Conservation (phyloP, 2,329 filamentous ascomycete species). For the Nigrospora oryzae region DNA sequence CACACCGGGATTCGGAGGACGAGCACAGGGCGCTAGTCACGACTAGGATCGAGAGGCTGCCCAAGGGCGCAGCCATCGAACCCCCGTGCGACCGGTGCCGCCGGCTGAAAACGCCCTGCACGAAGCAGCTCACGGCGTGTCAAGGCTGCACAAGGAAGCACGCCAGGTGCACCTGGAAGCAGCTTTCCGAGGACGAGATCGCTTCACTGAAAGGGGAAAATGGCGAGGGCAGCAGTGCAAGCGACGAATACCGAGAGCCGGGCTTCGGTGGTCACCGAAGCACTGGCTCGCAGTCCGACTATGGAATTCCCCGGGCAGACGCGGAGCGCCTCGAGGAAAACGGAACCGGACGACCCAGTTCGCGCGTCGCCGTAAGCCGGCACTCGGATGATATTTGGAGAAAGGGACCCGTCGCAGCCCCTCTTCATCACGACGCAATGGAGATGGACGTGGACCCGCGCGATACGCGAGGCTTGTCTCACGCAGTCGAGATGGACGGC, state of each 20-base stretch:
- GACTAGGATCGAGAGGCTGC: conserved; percentile 65
- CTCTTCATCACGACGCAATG: conserved; percentile 15
- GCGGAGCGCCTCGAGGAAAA: conserved; percentile 15
- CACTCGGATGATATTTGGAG: conserved; percentile 21
- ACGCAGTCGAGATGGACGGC: conserved; percentile 8
- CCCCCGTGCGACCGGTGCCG: conserved; percentile 81
- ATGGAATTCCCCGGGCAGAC: conserved; percentile 10
- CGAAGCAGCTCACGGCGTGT: conserved; percentile 81
- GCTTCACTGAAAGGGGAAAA: conserved; percentile 23
- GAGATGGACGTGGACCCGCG: conserved; percentile 21
- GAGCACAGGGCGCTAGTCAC: conserved; percentile 52
- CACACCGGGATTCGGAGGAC: conserved; percentile 19
- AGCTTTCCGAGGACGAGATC: conserved; percentile 65
- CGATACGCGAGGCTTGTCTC: conserved; percentile 11
- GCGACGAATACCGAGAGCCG: conserved; percentile 15
- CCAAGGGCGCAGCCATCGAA: conserved; percentile 65
- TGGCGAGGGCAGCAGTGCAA: conserved; percentile 17
- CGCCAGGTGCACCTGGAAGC: conserved; percentile 79
- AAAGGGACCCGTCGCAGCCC: conserved; percentile 14
- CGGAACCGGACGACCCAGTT: conserved; percentile 8
- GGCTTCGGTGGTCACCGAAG: conserved; percentile 9
- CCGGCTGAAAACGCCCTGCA: conserved; percentile 69
- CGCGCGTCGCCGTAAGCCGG: conserved; percentile 17
- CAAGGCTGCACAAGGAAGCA: conserved; percentile 86
- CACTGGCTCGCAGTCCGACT: conserved; percentile 11